Conservation (phyloP, 2,329 filamentous ascomycete species). For the Fusarium sulawesiense region DNA sequence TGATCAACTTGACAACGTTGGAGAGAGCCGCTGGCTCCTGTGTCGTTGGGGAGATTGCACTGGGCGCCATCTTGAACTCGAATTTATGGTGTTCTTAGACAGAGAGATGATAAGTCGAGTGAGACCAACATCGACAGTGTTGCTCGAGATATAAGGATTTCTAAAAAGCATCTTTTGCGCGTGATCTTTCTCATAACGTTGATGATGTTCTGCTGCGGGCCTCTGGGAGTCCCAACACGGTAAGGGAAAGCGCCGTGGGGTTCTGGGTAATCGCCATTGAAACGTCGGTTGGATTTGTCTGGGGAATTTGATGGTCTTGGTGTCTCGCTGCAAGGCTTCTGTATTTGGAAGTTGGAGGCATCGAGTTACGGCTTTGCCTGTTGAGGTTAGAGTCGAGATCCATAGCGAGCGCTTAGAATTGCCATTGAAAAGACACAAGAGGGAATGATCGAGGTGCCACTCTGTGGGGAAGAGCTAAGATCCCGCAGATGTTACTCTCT, state of each 20-base stretch:
- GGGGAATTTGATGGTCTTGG: not conserved
- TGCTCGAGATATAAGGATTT: slow-evolving; percentile 17
- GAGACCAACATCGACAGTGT: not conserved
- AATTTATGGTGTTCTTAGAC: slow-evolving; percentile 1
- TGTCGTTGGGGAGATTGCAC: slow-evolving; percentile 37
- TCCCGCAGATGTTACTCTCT: too few relatives aligned
- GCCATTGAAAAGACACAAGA: not conserved
- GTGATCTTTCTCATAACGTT: slow-evolving; percentile 10
- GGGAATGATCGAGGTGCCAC: not conserved
- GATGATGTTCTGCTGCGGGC: not conserved
- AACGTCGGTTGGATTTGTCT: slow-evolving; percentile 9
- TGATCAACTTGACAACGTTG: slow-evolving; percentile 42
- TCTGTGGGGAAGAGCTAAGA: not conserved
- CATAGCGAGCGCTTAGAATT: slow-evolving; percentile 26
- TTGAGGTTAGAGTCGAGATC: not conserved
- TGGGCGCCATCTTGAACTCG: slow-evolving; percentile 39
- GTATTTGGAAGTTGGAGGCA: slow-evolving; percentile 33
- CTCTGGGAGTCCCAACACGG: not conserved
- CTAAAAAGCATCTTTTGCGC: slow-evolving; percentile 14
- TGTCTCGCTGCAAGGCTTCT: not conserved
- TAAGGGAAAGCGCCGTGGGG: slow-evolving; percentile 23
- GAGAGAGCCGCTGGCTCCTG: slow-evolving; percentile 29
- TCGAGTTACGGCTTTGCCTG: not conserved
- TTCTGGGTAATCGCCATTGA: not conserved
- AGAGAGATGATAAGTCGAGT: not conserved